These are phyloP conservation scores for Lavandula angustifolia DNA, from an alignment of 257 asterid genomes.

Conservation along the genomic window DNA sequence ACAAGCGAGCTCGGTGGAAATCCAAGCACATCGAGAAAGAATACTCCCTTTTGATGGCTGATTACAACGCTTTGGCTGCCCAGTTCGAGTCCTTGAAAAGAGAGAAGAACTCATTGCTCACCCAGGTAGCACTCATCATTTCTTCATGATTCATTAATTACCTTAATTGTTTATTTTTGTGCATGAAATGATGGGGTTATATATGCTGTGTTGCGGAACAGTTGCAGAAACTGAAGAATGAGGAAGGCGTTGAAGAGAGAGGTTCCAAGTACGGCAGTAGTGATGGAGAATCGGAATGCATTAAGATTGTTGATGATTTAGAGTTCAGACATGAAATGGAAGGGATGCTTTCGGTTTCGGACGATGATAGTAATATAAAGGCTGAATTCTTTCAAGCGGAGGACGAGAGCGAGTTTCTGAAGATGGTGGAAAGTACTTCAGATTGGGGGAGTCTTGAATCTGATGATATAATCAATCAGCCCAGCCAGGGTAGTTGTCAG, in stretches of 20 bases:
- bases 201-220: conserved; percentile 16
- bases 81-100: conserved; percentile 44
- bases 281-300: conserved; percentile 18
- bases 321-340: no score
- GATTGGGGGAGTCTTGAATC: conserved; percentile 50
- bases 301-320: not conserved
- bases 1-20: conserved; percentile 73
- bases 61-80: conserved; percentile 40
- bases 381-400: conserved; percentile 28
- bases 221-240: conserved; percentile 46
- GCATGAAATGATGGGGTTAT: no score
- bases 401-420: conserved; percentile 36
- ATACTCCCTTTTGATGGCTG: conserved; percentile 31
- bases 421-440: conserved; percentile 28
- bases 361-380: conserved; percentile 33
- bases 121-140: conserved; percentile 36
- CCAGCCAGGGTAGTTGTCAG: conserved; percentile 27
- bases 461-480: conserved; percentile 25
- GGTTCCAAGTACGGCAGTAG: not conserved
- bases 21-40: conserved; percentile 61
- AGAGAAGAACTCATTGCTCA: conserved; percentile 46
- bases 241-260: not conserved
- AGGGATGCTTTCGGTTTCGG: not conserved
- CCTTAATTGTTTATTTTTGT: not conserved
- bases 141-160: not conserved